Conservation (phyloP, 345 rosid genomes). For the Lepidium sativum region DNA sequence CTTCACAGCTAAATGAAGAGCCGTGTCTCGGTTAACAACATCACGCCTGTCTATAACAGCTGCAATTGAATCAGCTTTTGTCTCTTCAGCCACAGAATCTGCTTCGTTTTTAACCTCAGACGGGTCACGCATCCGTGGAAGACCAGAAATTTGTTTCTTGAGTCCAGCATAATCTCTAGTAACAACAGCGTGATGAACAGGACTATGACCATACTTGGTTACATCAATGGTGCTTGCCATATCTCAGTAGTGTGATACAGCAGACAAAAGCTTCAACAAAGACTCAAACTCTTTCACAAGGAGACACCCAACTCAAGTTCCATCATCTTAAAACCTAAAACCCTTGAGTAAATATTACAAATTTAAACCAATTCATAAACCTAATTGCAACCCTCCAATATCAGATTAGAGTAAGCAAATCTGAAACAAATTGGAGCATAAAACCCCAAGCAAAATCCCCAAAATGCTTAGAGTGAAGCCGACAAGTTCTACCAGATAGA, state of each 20-base stretch:
- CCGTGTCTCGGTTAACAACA: constrained; percentile 82
- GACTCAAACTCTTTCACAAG: constrained; percentile 2
- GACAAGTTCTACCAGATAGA: not conserved
- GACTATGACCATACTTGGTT: constrained; percentile 76
- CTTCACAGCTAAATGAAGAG: constrained; percentile 95
- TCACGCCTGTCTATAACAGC: constrained; percentile 77
- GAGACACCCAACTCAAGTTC: not conserved
- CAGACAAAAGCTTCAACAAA: not conserved
- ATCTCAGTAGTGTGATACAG: constrained; percentile 24
- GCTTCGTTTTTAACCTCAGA: constrained; percentile 67
- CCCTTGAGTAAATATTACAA: not conserved
- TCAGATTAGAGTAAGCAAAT: not conserved
- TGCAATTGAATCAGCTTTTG: constrained; percentile 73
- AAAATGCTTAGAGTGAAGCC: constrained; percentile 1
- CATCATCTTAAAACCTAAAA: constrained; percentile 11
- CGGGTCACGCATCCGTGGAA: constrained; percentile 64
- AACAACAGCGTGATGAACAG: constrained; percentile 75
- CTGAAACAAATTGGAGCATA: constrained; percentile 5
- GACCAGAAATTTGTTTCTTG: constrained; percentile 62
- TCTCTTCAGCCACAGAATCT: constrained; percentile 77
- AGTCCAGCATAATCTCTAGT: constrained; percentile 60
- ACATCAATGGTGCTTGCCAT: constrained; percentile 83
- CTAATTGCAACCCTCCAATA: not conserved
- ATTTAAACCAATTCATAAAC: not conserved
- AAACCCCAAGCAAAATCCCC: constrained; percentile 15